phyloP scores from a whole-genome alignment of 345 rosid genomes.

The Leavenworthia alabamica region DNA sequence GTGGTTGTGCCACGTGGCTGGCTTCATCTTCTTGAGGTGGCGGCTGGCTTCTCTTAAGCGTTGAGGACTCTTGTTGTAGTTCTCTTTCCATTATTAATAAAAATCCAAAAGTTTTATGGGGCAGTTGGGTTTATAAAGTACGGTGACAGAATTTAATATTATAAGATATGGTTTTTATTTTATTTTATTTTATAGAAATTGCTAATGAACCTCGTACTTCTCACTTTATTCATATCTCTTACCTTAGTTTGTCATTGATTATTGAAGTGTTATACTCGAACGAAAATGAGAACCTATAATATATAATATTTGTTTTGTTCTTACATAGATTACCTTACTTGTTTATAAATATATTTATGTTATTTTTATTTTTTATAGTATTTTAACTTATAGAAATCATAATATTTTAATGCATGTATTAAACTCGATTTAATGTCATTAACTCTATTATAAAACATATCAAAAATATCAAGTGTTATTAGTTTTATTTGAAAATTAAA shows the following conservation, averaged over 20 bases:
- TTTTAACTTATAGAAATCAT: no score
- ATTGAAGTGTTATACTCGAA: no score
- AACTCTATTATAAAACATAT: no score
- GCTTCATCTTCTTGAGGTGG: slow-evolving; percentile 8
- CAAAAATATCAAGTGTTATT: no score
- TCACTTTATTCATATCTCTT: background rate
- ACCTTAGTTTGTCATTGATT: background rate
- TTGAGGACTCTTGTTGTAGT: slow-evolving; percentile 10
- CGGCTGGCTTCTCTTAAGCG: slow-evolving; percentile 29
- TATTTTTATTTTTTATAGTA: no score
- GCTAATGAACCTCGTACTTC: background rate
- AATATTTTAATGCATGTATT: no score
- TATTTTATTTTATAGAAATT: background rate
- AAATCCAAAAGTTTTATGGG: background rate
- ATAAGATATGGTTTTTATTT: background rate
- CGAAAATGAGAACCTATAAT: no score
- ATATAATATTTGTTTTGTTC: no score
- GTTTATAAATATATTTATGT: no score
- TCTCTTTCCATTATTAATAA: slow-evolving; percentile 15
- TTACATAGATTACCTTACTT: no score
- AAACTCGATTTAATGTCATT: no score
- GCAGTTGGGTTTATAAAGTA: slow-evolving; percentile 14
- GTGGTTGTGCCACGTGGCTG: slow-evolving; percentile 12
- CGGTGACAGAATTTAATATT: slow-evolving; percentile 3
- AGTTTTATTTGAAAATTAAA: no score